phyloP scores from a whole-genome alignment of 352 stramenopile species.

The Globisporangium canariense region DNA sequence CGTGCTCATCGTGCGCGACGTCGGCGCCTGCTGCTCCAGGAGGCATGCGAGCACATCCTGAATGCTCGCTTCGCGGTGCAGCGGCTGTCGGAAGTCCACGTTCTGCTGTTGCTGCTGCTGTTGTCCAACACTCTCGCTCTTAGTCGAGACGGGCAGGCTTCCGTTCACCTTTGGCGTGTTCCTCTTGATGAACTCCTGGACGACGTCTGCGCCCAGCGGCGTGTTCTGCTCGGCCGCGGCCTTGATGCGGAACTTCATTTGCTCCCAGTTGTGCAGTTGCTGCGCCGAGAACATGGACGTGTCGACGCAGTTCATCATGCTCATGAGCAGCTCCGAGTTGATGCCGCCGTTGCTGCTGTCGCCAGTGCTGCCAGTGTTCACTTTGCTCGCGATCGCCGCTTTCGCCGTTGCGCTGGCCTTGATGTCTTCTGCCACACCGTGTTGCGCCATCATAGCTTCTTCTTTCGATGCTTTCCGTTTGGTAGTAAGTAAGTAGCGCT shows the following conservation, averaged over 20 bases:
- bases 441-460: constrained; percentile 5
- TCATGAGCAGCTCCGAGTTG: constrained; percentile 72
- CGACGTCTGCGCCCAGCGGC: constrained; percentile 30
- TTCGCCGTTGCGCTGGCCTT: background rate
- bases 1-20: constrained; percentile 40
- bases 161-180: constrained; percentile 32
- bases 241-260: constrained; percentile 67
- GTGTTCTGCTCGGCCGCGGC: constrained; percentile 45
- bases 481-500: too few relatives aligned
- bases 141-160: constrained; percentile 13
- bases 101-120: constrained; percentile 15
- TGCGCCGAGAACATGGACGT: constrained; percentile 73
- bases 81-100: constrained; percentile 43
- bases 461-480: background rate
- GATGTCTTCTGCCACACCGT: constrained; percentile 1
- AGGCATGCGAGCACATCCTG: constrained; percentile 75
- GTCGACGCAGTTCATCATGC: constrained; percentile 88
- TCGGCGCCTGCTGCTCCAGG: constrained; percentile 64
- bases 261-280: constrained; percentile 74
- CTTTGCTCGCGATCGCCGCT: background rate
- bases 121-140: constrained; percentile 7
- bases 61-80: constrained; percentile 74
- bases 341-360: constrained; percentile 23
- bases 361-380: background rate
- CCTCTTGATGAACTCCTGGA: constrained; percentile 33